These are phyloP conservation scores for Kwoniella pini DNA, from an alignment of 768 basidiomycete genomes.

Conservation along the genomic window DNA sequence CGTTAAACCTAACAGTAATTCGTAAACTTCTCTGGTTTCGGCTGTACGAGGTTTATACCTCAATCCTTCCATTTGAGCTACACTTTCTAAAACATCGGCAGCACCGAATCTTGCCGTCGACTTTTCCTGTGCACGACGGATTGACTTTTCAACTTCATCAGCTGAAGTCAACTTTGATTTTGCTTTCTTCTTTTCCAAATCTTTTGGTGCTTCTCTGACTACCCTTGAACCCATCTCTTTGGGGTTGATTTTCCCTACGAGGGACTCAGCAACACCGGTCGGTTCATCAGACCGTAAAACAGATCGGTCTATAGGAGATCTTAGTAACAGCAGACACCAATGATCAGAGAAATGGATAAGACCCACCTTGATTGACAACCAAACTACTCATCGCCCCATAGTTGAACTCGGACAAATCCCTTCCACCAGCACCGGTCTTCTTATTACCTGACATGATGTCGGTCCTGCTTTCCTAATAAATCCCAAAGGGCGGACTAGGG, in stretches of 20 bases:
- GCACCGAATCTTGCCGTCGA: slow-evolving; percentile 63
- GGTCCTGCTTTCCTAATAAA: neutral
- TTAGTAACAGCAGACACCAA: too few relatives aligned
- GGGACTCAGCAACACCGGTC: slow-evolving; percentile 90
- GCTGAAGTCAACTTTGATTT: slow-evolving; percentile 60
- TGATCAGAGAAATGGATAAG: too few relatives aligned
- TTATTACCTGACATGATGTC: slow-evolving; percentile 47
- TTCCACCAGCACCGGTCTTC: slow-evolving; percentile 58
- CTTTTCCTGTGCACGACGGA: slow-evolving; percentile 62
- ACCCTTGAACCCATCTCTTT: slow-evolving; percentile 93
- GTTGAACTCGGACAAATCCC: slow-evolving; percentile 87
- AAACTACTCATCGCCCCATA: slow-evolving; percentile 93
- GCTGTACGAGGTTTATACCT: slow-evolving; percentile 89
- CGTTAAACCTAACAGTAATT: slow-evolving; percentile 79
- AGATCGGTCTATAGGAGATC: slow-evolving; percentile 52
- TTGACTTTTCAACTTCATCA: slow-evolving; percentile 49
- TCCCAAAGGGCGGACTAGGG: too few relatives aligned
- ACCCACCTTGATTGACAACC: slow-evolving; percentile 76
- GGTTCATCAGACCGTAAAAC: slow-evolving; percentile 86
- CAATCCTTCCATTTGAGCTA: slow-evolving; percentile 87
- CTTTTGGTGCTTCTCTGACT: slow-evolving; percentile 76
- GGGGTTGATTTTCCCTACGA: slow-evolving; percentile 84
- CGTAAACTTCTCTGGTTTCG: slow-evolving; percentile 92
- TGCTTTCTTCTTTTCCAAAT: slow-evolving; percentile 91
- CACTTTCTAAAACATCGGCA: slow-evolving; percentile 89